Percentiles rank a stretch among this genome's conserved stretches.
Evolutionary conservation across 2,329 filamentous ascomycete genomes (phyloP).

Genomic region (Talaromyces sp.): DNA sequence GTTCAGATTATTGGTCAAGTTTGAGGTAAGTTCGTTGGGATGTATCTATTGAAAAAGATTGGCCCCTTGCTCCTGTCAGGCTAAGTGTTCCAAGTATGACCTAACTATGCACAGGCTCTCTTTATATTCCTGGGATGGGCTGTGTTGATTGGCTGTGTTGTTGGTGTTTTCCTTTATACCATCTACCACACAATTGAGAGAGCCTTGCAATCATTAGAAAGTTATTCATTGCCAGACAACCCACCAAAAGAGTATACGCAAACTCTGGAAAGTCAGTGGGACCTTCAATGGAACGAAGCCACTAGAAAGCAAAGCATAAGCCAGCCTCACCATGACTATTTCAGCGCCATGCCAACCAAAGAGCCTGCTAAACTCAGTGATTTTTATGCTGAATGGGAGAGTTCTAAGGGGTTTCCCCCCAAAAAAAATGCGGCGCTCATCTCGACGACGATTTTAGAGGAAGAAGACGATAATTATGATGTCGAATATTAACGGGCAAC

Average conservation of each 20-base stretch:
- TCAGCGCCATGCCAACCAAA: not conserved
- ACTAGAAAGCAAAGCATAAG: not conserved
- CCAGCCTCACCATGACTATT: not conserved
- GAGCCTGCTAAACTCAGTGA: constrained; percentile 3
- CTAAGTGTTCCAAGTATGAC: not conserved
- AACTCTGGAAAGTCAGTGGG: not conserved
- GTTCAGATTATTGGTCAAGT: constrained; percentile 45
- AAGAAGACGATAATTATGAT: constrained; percentile 56
- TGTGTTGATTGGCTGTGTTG: constrained; percentile 58
- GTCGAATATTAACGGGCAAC: constrained; percentile 1
- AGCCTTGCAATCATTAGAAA: constrained; percentile 33
- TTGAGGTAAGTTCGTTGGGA: constrained; percentile 37
- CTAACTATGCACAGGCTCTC: constrained; percentile 28
- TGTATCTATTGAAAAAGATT: not conserved
- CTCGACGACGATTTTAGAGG: constrained; percentile 65
- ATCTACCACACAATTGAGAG: constrained; percentile 52
- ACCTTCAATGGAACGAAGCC: not conserved
- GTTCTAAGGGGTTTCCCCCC: constrained; percentile 1
- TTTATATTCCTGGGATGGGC: constrained; percentile 60
- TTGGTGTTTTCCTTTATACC: constrained; percentile 57
- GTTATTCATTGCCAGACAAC: not conserved
- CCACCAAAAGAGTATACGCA: not conserved
- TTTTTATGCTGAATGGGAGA: constrained; percentile 9
- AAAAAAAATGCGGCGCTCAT: constrained; percentile 45
- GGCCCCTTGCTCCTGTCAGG: not conserved